Evolutionary conservation across 306 rosid species (phyloP), one percentile per base, ranked within the genome.

Genomic region (Styphnolobium japonicum): DNA sequence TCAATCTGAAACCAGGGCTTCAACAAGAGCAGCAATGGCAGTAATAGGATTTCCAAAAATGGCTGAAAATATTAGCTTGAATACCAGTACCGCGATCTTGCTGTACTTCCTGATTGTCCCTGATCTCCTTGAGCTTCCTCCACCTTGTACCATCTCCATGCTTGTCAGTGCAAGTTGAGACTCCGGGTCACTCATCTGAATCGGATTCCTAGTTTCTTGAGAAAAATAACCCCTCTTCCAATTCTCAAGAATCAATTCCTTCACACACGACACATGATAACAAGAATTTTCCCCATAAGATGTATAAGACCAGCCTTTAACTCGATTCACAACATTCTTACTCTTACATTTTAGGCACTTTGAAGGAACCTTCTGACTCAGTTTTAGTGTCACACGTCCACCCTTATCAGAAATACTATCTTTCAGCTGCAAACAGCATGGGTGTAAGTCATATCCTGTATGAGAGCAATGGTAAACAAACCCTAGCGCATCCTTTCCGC

Each of bases 401-500:
- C 66, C 87, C 15, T 64, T 65, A 10, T 70, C 74, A 8, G 53
- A 39, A n/a, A 88, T 49, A 12, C n/a, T 81, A 0, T 7, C 2
- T 63, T 57, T 67, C 7, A 88, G 73, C 11, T 56, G 63, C 19
- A 88, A 12, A 21, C 92, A 88, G 15, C 84, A 81, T 0, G 92
- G 90, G 34, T 86, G 92, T 0, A 88, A 37, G 52, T 84, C 88
- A 14, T 33, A 71, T 0, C 55, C 76, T 0, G 81, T 73, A 0
- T 15, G 60, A 2, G 76, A 6, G 66, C 90, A 86, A 34, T 86
- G 85, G 63, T 82, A 86, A 1, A 77, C 81, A 57, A 82, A 79
- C 40, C 90, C 90, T 69, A 37, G n/a, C 55, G 86, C 76, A 80
- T 88, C 88, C 22, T 80, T 79, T 37, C 90, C 90, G 18, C 92